Evolutionary conservation across 2,329 filamentous ascomycete genomes (phyloP).

Genomic region (Botrytis cinerea): DNA sequence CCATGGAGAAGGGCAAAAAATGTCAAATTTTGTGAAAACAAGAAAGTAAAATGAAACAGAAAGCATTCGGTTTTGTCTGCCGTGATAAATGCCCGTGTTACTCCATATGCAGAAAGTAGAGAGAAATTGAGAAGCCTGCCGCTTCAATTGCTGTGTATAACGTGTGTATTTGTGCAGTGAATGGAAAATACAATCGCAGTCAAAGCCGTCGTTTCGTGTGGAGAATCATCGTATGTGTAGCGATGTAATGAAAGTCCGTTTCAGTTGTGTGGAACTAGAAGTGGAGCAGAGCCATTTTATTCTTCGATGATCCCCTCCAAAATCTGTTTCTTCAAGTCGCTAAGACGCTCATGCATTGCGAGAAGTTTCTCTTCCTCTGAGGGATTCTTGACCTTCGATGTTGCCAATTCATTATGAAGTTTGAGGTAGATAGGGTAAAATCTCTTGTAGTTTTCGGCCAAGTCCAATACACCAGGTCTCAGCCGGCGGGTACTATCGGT

Average conservation of each 20-base stretch:
- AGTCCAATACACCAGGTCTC: slow-evolving; percentile 52
- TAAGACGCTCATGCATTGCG: slow-evolving; percentile 56
- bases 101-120: slow-evolving; percentile 10
- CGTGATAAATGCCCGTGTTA: slow-evolving; percentile 19
- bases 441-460: slow-evolving; percentile 57
- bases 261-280: background rate
- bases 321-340: slow-evolving; percentile 61
- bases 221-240: background rate
- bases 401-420: slow-evolving; percentile 56
- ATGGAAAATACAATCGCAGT: background rate
- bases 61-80: slow-evolving; percentile 16
- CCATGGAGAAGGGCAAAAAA: slow-evolving; percentile 1
- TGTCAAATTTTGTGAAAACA: slow-evolving; percentile 14
- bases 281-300: background rate
- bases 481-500: slow-evolving; percentile 42
- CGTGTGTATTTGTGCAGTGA: background rate
- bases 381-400: slow-evolving; percentile 48
- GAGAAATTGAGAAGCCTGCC: background rate
- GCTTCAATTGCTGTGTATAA: background rate
- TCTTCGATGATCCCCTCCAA: slow-evolving; percentile 33
- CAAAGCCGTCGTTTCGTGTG: background rate
- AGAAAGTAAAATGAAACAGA: slow-evolving; percentile 3
- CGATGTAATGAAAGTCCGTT: background rate
- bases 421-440: slow-evolving; percentile 59
- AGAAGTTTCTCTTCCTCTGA: slow-evolving; percentile 53